A percentile compares a stretch with the other conserved stretches of the same genome.
Evolutionary conservation across 805 yeast genomes (phyloP).

Genomic region (Hanseniaspora vineae): DNA sequence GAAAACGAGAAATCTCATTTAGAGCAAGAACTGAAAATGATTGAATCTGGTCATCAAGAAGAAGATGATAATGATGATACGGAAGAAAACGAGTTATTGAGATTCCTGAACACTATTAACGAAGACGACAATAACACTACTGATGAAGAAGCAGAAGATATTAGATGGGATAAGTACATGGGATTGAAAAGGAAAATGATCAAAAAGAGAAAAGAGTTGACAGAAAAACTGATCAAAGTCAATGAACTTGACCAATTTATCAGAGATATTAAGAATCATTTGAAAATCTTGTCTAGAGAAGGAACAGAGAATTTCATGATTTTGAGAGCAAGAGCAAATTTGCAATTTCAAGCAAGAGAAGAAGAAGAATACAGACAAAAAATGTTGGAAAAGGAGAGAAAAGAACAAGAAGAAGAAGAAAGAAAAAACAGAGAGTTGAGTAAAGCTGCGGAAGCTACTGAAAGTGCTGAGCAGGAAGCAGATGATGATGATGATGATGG

Average conservation of each 20-base stretch:
- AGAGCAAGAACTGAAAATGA: slow-evolving; percentile 11
- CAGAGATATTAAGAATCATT: slow-evolving; percentile 25
- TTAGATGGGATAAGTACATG: slow-evolving; percentile 47
- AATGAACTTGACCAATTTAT: slow-evolving; percentile 21
- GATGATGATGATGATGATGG: background rate
- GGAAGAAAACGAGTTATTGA: slow-evolving; percentile 14
- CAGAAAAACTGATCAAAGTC: slow-evolving; percentile 23
- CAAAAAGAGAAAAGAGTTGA: slow-evolving; percentile 40
- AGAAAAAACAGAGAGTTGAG: background rate
- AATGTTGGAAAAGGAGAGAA: background rate
- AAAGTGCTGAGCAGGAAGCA: background rate
- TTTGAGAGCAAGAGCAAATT: slow-evolving; percentile 43
- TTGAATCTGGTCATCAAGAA: background rate
- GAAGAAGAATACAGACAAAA: slow-evolving; percentile 17
- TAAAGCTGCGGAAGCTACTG: background rate
- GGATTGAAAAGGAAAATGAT: slow-evolving; percentile 42
- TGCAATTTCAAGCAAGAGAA: slow-evolving; percentile 45
- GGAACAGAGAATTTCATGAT: slow-evolving; percentile 47
- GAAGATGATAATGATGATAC: slow-evolving; percentile 8
- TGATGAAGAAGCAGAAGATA: slow-evolving; percentile 21
- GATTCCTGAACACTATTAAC: slow-evolving; percentile 1
- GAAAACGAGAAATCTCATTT: slow-evolving; percentile 12
- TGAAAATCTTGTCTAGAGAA: slow-evolving; percentile 41
- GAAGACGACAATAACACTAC: slow-evolving; percentile 2
- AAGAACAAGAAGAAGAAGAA: background rate